A percentile compares a stretch with the other conserved stretches of the same genome.
Evolutionary conservation across 2,329 filamentous ascomycete species (phyloP).

Genomic region (Scedosporium dehoogii): DNA sequence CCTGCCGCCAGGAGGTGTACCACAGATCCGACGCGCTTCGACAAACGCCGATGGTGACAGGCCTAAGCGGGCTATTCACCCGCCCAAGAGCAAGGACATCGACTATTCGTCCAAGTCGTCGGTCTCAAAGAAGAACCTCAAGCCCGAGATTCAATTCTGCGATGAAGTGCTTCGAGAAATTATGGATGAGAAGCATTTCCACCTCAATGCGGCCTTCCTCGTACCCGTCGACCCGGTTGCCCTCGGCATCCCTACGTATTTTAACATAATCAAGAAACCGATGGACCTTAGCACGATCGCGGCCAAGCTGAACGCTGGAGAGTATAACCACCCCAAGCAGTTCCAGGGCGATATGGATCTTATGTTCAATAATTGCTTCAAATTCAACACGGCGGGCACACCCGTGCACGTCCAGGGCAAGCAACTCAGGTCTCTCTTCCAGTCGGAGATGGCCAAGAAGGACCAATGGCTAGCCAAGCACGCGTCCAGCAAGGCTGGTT

Average conservation of each 20-base stretch:
- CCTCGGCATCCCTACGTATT: constrained; percentile 85
- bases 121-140: constrained; percentile 86
- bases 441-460: constrained; percentile 67
- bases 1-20: constrained; percentile 65
- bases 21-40: constrained; percentile 77
- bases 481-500: constrained; percentile 42
- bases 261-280: constrained; percentile 88
- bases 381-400: constrained; percentile 73
- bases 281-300: constrained; percentile 88
- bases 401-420: constrained; percentile 64
- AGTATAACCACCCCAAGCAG: constrained; percentile 75
- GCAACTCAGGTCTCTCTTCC: constrained; percentile 65
- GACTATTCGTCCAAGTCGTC: constrained; percentile 67
- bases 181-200: constrained; percentile 60
- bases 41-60: constrained; percentile 65
- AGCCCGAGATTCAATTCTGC: constrained; percentile 83
- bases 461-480: constrained; percentile 71
- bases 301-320: constrained; percentile 63
- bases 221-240: constrained; percentile 87
- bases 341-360: constrained; percentile 75
- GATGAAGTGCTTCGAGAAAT: constrained; percentile 72
- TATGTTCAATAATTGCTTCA: constrained; percentile 83
- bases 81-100: constrained; percentile 83
- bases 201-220: constrained; percentile 65
- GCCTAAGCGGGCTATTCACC: constrained; percentile 88